phyloP scores from a whole-genome alignment of 2,329 filamentous ascomycete genomes.

The Hymenoscyphus occultus region DNA sequence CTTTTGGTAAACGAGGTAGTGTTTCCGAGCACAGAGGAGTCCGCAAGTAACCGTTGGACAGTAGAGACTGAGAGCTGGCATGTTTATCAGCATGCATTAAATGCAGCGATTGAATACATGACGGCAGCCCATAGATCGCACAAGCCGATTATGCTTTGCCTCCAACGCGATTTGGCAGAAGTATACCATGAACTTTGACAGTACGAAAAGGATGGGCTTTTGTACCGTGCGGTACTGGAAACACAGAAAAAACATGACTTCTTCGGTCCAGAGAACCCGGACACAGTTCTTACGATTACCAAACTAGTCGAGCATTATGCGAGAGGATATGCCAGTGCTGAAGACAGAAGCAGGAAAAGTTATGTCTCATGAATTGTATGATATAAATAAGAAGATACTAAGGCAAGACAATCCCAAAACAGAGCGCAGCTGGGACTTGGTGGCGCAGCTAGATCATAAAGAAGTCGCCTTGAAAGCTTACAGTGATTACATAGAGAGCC shows the following conservation, averaged over 20 bases:
- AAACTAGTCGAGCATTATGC: neutral
- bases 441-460: neutral
- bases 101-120: neutral
- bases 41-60: neutral
- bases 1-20: neutral
- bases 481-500: neutral
- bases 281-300: neutral
- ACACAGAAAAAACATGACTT: neutral
- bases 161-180: neutral
- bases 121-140: neutral
- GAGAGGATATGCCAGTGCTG: neutral
- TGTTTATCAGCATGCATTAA: neutral
- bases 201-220: neutral
- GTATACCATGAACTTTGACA: neutral
- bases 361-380: neutral
- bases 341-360: neutral
- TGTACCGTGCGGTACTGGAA: neutral
- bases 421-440: neutral
- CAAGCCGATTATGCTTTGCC: neutral
- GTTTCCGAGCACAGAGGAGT: neutral
- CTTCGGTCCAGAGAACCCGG: neutral
- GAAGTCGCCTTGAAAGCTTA: neutral
- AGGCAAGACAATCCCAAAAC: neutral
- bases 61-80: neutral
- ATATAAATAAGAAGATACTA: neutral